Evolutionary conservation across 768 basidiomycete species (phyloP).

Genomic region (Neoboletus magnificus): DNA sequence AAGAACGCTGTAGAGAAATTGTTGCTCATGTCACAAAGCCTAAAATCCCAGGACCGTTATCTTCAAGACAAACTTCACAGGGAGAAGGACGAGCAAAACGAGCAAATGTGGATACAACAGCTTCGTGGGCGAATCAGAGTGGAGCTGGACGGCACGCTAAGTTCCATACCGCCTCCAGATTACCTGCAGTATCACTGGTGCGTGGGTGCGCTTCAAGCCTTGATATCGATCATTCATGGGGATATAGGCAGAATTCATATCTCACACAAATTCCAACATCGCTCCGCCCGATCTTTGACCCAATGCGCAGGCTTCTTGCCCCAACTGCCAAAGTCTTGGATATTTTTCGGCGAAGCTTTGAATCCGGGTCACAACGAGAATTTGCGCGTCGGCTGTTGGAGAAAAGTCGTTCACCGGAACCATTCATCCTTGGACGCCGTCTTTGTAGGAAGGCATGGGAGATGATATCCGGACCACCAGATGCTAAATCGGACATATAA

Average conservation of each 20-base stretch:
- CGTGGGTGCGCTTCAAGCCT: conserved; percentile 26
- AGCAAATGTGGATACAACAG: conserved; percentile 38
- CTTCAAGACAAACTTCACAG: conserved; percentile 32
- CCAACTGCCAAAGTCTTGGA: conserved; percentile 53
- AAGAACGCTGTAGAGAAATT: conserved; percentile 54
- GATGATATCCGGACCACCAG: conserved; percentile 31
- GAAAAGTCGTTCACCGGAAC: conserved; percentile 62
- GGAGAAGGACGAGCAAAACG: conserved; percentile 52
- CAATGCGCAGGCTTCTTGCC: conserved; percentile 51
- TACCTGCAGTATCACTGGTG: conserved; percentile 35
- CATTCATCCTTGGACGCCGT: conserved; percentile 43
- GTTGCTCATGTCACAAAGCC: conserved; percentile 54
- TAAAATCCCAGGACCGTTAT: conserved; percentile 44
- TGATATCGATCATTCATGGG: background rate
- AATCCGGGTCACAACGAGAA: conserved; percentile 54
- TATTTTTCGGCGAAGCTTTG: conserved; percentile 51
- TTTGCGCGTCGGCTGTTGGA: conserved; percentile 60
- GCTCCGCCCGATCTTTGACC: conserved; percentile 49
- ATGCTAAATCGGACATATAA: conserved; percentile 25
- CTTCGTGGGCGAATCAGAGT: conserved; percentile 21
- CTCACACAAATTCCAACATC: conserved; percentile 59
- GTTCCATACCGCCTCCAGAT: conserved; percentile 19
- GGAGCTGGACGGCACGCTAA: conserved; percentile 30
- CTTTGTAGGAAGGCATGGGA: conserved; percentile 40
- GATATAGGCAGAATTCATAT: conserved; percentile 46